Base-by-base conservation (phyloP, 2,329 filamentous ascomycete genomes). In the Claviceps sp. region DNA sequence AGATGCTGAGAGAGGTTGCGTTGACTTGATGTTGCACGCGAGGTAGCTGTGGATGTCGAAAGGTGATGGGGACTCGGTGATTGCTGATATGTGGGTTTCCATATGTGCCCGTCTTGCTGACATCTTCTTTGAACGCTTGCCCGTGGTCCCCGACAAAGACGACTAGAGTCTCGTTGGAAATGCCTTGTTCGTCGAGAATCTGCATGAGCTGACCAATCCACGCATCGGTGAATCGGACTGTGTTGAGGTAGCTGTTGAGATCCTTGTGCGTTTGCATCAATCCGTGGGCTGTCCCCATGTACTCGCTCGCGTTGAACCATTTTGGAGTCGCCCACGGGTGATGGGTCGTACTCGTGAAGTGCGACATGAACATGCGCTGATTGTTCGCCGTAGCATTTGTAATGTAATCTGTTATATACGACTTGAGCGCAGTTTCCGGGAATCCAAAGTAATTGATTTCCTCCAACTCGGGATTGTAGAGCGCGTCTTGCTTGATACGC, bases 121-220 rank as follows among this genome's bases (percentile, higher is more conserved):
- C 54, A 42, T 65, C 63, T 20, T 67, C 65, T 0, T 61, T 59
- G 37, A 67, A 58, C 0, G 64, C 65, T n/a, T 63, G 59, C 1
- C 64, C 65, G n/a, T 67, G 65, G n/a, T 67, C 65, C 2, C 65
- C 65, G 7, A 65, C 63, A 11, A 64, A 61, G 2, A 67, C 56
- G 6, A 67, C 56, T n/a, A 67, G 43, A 0, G 65, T 67, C 48
- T 67, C 63, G 41, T 67, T 62, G 3, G 65, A 61, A 3, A 65
- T 57, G 2, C 62, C 63, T 34, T 63, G 57, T 20, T 66, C 58
- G 4, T 67, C 63, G 1, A 67, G 51, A 0, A 67, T 47, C 3
- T 62, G 53, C 52, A 68, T 59, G 26, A 68, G 55, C 44, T 61
- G 55, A 2, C 60, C 60, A 47, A 67, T 52, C 63, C 65, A 67